These are phyloP conservation scores for Blattamonas nauphoetae DNA, from an alignment of 78 protist species.

Conservation along the genomic window DNA sequence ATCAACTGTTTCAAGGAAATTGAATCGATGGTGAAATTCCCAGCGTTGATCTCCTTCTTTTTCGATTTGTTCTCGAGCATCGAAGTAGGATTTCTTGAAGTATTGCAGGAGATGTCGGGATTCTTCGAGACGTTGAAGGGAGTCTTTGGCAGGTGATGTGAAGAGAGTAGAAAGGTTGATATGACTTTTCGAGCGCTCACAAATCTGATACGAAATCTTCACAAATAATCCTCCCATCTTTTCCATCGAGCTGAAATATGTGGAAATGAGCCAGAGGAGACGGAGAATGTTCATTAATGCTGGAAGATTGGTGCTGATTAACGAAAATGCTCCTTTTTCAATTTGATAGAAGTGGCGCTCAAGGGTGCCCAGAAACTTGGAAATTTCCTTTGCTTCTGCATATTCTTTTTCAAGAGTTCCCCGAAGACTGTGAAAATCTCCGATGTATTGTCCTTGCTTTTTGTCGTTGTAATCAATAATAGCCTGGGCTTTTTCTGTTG, in stretches of 20 bases:
- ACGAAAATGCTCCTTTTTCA: slow-evolving; percentile 20
- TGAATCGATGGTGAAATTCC: slow-evolving; percentile 57
- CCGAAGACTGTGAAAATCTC: slow-evolving; percentile 1
- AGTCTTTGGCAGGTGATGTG: not conserved
- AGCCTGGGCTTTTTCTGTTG: slow-evolving; percentile 28
- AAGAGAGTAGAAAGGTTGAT: not conserved
- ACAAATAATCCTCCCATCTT: not conserved
- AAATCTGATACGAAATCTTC: not conserved
- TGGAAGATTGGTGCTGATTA: not conserved
- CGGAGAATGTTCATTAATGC: not conserved
- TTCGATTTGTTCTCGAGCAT: slow-evolving; percentile 53
- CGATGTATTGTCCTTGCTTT: not conserved
- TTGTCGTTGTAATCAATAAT: slow-evolving; percentile 29
- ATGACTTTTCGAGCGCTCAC: not conserved
- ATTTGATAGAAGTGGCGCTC: slow-evolving; percentile 77
- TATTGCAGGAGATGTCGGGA: not conserved
- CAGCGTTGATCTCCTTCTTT: slow-evolving; percentile 55
- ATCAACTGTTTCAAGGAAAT: slow-evolving; percentile 47
- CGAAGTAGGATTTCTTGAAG: slow-evolving; percentile 17
- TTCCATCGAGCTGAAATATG: not conserved
- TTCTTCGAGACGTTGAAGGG: not conserved
- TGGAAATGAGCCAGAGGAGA: not conserved
- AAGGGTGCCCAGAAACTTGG: slow-evolving; percentile 68
- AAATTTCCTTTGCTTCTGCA: slow-evolving; percentile 77
- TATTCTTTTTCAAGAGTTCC: slow-evolving; percentile 34